A percentile compares a stretch with the other conserved stretches of the same genome.
phyloP scores from a whole-genome alignment of 768 basidiomycete species.

The Mycena venus region DNA sequence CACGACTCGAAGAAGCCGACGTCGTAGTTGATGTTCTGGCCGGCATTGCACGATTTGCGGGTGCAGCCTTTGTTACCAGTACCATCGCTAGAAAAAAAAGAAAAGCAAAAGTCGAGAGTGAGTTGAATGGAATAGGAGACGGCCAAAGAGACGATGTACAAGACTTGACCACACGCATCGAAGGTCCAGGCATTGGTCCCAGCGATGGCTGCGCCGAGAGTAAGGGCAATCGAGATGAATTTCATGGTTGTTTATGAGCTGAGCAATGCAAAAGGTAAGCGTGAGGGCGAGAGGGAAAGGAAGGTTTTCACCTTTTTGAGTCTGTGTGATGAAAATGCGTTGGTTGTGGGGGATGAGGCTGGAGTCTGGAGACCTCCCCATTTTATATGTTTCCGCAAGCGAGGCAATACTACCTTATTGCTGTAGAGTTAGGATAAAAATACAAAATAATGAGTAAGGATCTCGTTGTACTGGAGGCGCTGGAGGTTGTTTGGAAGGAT shows the following conservation, averaged over 20 bases:
- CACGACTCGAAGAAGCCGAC: not conserved
- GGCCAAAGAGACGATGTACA: not conserved
- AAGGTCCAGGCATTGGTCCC: not conserved
- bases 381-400: not conserved
- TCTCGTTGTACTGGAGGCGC: not conserved
- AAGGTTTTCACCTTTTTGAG: not conserved
- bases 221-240: not conserved
- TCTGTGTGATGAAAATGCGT: not conserved
- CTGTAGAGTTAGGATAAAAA: not conserved
- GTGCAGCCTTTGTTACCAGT: not conserved
- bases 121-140: not conserved
- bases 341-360: not conserved
- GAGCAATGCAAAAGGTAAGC: not conserved
- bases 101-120: not conserved
- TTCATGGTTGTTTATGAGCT: not conserved
- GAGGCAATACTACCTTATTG: not conserved
- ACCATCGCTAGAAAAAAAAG: not conserved
- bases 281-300: not conserved
- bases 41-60: not conserved
- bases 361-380: not conserved
- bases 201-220: not conserved
- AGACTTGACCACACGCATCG: not conserved
- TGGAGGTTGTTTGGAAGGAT: not conserved
- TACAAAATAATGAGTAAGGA: not conserved
- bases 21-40: not conserved